These are phyloP conservation scores for Alliaria petiolata DNA, from an alignment of 345 rosid genomes.

Conservation along the genomic window DNA sequence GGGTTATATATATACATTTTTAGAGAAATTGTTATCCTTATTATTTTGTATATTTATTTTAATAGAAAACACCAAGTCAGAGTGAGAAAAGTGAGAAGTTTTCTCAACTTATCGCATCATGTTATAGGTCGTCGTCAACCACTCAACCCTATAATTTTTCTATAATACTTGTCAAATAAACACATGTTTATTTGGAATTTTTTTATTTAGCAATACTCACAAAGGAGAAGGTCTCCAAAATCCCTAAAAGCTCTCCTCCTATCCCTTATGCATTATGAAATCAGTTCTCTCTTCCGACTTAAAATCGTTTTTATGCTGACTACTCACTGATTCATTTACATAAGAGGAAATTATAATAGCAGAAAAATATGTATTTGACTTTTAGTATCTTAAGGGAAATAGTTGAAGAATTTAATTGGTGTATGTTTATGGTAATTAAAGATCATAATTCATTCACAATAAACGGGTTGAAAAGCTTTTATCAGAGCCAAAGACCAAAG, in stretches of 20 bases:
- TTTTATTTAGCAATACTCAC: background rate
- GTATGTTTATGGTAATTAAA: background rate
- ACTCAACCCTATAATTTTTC: too few species aligned
- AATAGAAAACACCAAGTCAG: conserved; percentile 2
- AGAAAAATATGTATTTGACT: background rate
- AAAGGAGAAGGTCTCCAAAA: background rate
- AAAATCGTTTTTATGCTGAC: background rate
- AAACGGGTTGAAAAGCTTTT: too few species aligned
- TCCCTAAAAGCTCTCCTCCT: background rate
- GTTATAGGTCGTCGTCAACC: too few species aligned
- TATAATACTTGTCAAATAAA: conserved; percentile 13
- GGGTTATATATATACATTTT: background rate
- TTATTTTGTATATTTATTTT: background rate
- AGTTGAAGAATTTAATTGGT: background rate
- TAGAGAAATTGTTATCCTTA: background rate
- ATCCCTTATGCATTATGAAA: background rate
- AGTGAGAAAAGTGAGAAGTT: background rate
- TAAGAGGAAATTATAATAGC: background rate
- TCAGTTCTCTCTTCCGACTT: background rate
- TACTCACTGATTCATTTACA: background rate
- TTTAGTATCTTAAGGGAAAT: background rate
- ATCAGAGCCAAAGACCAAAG: too few species aligned
- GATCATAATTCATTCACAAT: background rate
- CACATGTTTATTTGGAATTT: background rate
- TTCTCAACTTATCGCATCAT: conserved; percentile 13